Evolutionary conservation across 2,329 filamentous ascomycete genomes (phyloP).

Genomic region (Emmonsiellopsis sp.): DNA sequence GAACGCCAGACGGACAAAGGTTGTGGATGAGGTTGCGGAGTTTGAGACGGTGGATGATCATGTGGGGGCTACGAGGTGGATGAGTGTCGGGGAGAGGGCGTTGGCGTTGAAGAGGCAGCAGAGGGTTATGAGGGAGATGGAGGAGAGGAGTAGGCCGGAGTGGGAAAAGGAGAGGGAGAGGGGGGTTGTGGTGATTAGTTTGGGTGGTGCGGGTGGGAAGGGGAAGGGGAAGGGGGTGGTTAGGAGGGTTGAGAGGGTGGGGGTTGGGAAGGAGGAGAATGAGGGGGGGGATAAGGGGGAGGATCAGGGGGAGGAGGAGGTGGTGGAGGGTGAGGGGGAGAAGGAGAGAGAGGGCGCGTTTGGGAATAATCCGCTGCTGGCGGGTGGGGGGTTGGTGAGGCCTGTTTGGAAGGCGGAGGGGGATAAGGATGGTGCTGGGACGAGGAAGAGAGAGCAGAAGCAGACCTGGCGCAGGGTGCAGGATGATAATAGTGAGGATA

Average conservation of each 20-base stretch:
- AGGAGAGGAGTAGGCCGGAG: slow-evolving; percentile 75
- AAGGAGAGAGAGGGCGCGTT: slow-evolving; percentile 21
- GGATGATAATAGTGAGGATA: slow-evolving; percentile 37
- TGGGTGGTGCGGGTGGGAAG: slow-evolving; percentile 63
- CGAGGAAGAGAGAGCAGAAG: slow-evolving; percentile 23
- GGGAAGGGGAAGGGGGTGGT: slow-evolving; percentile 50
- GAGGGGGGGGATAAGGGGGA: slow-evolving; percentile 11
- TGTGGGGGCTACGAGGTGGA: slow-evolving; percentile 61
- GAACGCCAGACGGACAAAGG: slow-evolving; percentile 72
- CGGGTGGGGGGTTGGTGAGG: slow-evolving; percentile 34
- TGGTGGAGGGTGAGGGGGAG: slow-evolving; percentile 23
- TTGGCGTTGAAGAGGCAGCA: slow-evolving; percentile 79
- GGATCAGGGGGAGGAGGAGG: slow-evolving; percentile 18
- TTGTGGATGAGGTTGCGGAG: slow-evolving; percentile 77
- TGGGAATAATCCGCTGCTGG: slow-evolving; percentile 36
- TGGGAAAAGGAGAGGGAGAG: slow-evolving; percentile 89
- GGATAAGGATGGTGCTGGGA: slow-evolving; percentile 13
- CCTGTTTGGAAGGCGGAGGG: slow-evolving; percentile 36
- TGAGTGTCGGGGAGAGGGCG: slow-evolving; percentile 71
- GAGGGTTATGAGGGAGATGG: slow-evolving; percentile 71
- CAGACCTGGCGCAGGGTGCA: slow-evolving; percentile 40
- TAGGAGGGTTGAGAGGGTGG: slow-evolving; percentile 35
- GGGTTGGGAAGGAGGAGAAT: slow-evolving; percentile 18
- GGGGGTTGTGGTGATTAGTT: slow-evolving; percentile 61
- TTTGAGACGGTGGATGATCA: slow-evolving; percentile 55